These are phyloP conservation scores for Clathrospora elynae DNA, from an alignment of 2,329 filamentous ascomycete genomes.

Conservation along the genomic window DNA sequence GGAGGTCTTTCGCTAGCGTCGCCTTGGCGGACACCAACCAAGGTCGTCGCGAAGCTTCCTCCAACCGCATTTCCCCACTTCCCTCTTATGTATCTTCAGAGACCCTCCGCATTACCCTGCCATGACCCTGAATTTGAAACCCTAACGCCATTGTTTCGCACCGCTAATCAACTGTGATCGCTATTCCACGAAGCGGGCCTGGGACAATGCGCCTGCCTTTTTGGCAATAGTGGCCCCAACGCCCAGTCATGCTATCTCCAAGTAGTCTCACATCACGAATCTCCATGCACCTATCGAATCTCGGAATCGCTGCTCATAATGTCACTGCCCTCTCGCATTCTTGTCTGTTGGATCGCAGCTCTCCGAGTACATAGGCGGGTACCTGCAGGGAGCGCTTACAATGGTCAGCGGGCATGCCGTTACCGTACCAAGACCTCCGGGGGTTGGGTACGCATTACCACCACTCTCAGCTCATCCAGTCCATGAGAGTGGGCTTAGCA, in stretches of 20 bases:
- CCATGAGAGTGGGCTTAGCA: conserved; percentile 10
- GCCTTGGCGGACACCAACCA: conserved; percentile 3
- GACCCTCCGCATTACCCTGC: neutral
- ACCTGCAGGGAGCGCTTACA: conserved; percentile 19
- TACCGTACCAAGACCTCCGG: no score
- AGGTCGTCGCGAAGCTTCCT: conserved; percentile 2
- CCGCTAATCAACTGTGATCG: conserved; percentile 3
- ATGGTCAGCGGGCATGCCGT: conserved; percentile 4
- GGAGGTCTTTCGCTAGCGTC: neutral
- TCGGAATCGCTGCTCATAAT: neutral
- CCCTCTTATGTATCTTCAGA: neutral
- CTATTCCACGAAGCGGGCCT: conserved; percentile 5
- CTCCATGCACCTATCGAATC: conserved; percentile 7
- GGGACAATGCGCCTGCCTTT: conserved; percentile 11
- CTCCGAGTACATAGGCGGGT: conserved; percentile 19
- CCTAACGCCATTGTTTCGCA: conserved; percentile 1
- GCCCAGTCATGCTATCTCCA: conserved; percentile 20
- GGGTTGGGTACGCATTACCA: neutral
- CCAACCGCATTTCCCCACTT: conserved; percentile 4
- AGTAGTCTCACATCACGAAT: conserved; percentile 9
- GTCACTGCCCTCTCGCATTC: conserved; percentile 4
- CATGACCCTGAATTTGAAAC: neutral
- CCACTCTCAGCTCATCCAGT: conserved; percentile 1
- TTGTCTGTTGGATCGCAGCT: conserved; percentile 13
- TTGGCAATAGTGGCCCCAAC: conserved; percentile 22